Evolutionary conservation across 2,329 filamentous ascomycete genomes (phyloP), one percentile per base, ranked within the genome.

Genomic region (Fusarium xyrophilum): DNA sequence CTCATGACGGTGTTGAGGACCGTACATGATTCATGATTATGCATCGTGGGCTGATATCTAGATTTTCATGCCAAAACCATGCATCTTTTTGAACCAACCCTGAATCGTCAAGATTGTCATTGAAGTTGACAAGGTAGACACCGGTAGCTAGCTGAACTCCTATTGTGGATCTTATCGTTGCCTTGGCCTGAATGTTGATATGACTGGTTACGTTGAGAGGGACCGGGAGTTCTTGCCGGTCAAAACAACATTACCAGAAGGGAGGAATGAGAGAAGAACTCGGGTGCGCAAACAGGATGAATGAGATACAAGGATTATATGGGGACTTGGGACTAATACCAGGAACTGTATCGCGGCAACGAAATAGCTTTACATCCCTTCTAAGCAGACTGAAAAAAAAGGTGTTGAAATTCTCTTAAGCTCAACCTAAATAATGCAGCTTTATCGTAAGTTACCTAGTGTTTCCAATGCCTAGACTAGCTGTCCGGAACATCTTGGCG

Each of bases 351-450:
- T 2, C 9, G 0, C 3, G 9, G 17, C 2, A 11, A 14, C 21
- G 25, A 15, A 3, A 46, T 30, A 25, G 9, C 13, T 21, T 8
- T 0, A 0, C 0, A 30, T 12, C 1, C 12, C 13, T 44, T 21
- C 5, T 2, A 0, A 21, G 13, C 0, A 2, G 9, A 12, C 19
- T 11, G 9, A 6, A 2, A 30, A 13, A 44, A 15, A n/a, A 7
- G 17, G 5, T 6, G 2, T n/a, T 0, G 2, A n/a, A 2, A n/a
- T n/a, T n/a, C 9, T 15, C 19, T 2, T 6, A 6, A 12, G 13
- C 1, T 27, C 17, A 8, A 9, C 9, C 8, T 28, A 3, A 28
- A 6, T 3, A 4, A 0, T 3, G 2, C 2, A 0, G 0, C 0
- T 17, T 4, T 15, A 12, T 0, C 1, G 3, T 3, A 9, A 2